These are phyloP conservation scores for Eutrema yunnanense DNA, from an alignment of 345 rosid species.

Conservation along the genomic window DNA sequence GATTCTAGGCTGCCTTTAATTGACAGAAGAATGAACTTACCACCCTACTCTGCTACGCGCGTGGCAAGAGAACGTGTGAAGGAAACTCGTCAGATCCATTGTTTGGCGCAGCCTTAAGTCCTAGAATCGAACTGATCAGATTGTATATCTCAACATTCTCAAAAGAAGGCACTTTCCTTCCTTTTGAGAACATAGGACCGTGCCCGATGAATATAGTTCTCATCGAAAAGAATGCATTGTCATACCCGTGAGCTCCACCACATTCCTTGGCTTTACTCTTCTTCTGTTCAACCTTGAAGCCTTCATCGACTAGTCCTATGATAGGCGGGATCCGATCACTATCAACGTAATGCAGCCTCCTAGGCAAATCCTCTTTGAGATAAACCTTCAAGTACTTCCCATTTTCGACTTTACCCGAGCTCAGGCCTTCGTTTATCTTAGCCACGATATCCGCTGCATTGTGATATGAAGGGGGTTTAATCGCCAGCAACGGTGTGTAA, in stretches of 20 bases:
- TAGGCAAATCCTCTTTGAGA: slow-evolving; percentile 79
- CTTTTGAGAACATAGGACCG: slow-evolving; percentile 74
- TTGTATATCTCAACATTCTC: slow-evolving; percentile 93
- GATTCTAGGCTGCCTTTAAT: neutral
- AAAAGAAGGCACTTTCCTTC: slow-evolving; percentile 82
- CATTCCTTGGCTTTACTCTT: slow-evolving; percentile 52
- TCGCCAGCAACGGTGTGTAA: slow-evolving; percentile 66
- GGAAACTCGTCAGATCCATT: slow-evolving; percentile 64
- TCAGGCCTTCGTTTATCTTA: slow-evolving; percentile 79
- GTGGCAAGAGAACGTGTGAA: slow-evolving; percentile 42
- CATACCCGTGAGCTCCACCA: slow-evolving; percentile 93
- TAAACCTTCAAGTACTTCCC: slow-evolving; percentile 68
- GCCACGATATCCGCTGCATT: slow-evolving; percentile 45
- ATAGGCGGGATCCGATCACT: slow-evolving; percentile 78
- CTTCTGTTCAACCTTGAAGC: slow-evolving; percentile 73
- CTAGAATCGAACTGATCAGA: slow-evolving; percentile 72
- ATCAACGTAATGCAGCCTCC: slow-evolving; percentile 62
- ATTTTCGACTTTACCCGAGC: slow-evolving; percentile 66
- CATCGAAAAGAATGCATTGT: slow-evolving; percentile 86
- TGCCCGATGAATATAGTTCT: slow-evolving; percentile 87
- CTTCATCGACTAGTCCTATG: slow-evolving; percentile 69
- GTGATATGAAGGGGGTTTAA: slow-evolving; percentile 55
- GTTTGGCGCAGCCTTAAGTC: slow-evolving; percentile 66
- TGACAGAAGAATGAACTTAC: neutral
- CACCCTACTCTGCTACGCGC: slow-evolving; percentile 14